phyloP scores from a whole-genome alignment of 2,329 filamentous ascomycete species.

The Ceratocystis albifundus region DNA sequence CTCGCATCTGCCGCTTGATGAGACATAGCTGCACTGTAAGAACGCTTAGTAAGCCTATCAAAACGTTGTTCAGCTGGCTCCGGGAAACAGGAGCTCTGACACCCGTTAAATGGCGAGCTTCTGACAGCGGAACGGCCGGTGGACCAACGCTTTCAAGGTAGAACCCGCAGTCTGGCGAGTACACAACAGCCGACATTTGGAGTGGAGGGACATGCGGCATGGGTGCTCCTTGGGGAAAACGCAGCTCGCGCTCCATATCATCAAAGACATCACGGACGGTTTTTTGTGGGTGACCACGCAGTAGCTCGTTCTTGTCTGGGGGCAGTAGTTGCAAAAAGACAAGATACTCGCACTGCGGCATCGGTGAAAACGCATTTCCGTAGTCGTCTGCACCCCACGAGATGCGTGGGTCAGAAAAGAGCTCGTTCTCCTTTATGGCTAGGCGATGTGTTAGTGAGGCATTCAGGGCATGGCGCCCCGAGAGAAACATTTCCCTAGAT shows the following conservation, averaged over 20 bases:
- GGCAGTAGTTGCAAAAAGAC: slow-evolving; percentile 71
- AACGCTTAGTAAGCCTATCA: slow-evolving; percentile 45
- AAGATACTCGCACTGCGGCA: slow-evolving; percentile 66
- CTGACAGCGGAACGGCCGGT: slow-evolving; percentile 40
- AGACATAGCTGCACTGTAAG: slow-evolving; percentile 51
- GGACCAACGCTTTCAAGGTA: slow-evolving; percentile 55
- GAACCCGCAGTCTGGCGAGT: slow-evolving; percentile 57
- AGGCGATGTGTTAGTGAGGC: slow-evolving; percentile 57
- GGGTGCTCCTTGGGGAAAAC: slow-evolving; percentile 49
- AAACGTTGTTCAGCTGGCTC: slow-evolving; percentile 46
- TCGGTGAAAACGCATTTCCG: slow-evolving; percentile 35
- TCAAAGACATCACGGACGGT: slow-evolving; percentile 29
- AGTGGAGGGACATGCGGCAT: slow-evolving; percentile 44
- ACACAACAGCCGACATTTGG: slow-evolving; percentile 51
- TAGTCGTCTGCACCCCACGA: slow-evolving; percentile 60
- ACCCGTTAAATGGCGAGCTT: slow-evolving; percentile 46
- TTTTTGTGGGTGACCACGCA: slow-evolving; percentile 3
- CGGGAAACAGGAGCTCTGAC: slow-evolving; percentile 51
- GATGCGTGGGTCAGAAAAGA: slow-evolving; percentile 51
- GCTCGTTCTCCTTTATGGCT: slow-evolving; percentile 47
- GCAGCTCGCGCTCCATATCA: slow-evolving; percentile 50
- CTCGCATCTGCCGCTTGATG: slow-evolving; percentile 52
- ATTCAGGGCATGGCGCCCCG: slow-evolving; percentile 56
- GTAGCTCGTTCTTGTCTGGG: slow-evolving; percentile 30
- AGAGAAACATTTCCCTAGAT: slow-evolving; percentile 42